phyloP scores from a whole-genome alignment of 148 eudicot genomes.

The Persicaria maculosa region DNA sequence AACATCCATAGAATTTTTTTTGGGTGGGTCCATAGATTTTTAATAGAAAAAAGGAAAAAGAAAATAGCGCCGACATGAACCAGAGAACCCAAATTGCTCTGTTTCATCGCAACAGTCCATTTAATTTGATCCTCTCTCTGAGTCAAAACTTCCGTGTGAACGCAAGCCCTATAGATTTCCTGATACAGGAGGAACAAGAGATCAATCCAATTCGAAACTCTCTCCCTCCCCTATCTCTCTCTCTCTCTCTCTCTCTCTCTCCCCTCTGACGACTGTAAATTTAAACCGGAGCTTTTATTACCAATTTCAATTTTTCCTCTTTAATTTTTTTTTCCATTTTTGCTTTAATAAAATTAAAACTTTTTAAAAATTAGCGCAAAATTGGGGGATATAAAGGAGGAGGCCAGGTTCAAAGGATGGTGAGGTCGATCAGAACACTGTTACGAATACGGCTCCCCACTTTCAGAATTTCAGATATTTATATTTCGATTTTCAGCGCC shows the following conservation, averaged over 20 bases:
- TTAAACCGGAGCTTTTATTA: not conserved
- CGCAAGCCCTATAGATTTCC: not conserved
- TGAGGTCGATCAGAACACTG: not conserved
- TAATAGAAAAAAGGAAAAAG: too few relatives aligned
- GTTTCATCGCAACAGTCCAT: not conserved
- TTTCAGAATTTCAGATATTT: not conserved
- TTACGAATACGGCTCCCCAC: not conserved
- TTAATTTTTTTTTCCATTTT: not conserved
- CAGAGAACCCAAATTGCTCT: not conserved
- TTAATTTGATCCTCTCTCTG: not conserved
- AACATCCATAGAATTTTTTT: too few relatives aligned
- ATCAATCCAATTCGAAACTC: not conserved
- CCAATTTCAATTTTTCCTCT: not conserved
- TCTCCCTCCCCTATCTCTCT: too few relatives aligned
- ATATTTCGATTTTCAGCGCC: not conserved
- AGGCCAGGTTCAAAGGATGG: not conserved
- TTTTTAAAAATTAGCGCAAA: not conserved
- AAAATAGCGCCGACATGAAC: too few relatives aligned
- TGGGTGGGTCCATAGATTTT: too few relatives aligned
- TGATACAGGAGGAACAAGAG: not conserved
- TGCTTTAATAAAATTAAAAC: not conserved
- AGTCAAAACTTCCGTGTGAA: constrained; percentile 1
- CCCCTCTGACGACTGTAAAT: not conserved
- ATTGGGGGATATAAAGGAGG: not conserved
- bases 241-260: not conserved